Evolutionary conservation across 1,284 basidiomycete genomes (phyloP).

Genomic region (Sanghuangporus baumii): DNA sequence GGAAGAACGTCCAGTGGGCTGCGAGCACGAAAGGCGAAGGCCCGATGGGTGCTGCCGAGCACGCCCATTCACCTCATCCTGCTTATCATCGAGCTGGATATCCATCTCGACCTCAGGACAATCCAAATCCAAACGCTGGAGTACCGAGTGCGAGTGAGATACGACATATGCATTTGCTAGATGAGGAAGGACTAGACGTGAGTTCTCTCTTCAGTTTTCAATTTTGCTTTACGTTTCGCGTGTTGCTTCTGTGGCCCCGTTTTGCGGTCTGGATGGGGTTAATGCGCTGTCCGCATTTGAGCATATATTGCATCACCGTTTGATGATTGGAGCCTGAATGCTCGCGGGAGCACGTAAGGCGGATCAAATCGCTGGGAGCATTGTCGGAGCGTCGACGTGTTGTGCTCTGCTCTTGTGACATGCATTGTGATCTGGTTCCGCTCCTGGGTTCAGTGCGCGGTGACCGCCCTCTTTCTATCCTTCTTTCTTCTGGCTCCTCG

Average conservation of each 20-base stretch:
- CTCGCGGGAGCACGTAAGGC: neutral
- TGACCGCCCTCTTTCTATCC: neutral
- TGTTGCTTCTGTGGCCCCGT: neutral
- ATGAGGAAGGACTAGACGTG: constrained; percentile 44
- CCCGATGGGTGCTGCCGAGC: neutral
- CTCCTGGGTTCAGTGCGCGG: too few species aligned
- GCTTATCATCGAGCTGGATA: neutral
- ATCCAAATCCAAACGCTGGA: constrained; percentile 3
- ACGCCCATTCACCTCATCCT: neutral
- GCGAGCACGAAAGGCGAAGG: constrained; percentile 16
- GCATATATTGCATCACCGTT: neutral
- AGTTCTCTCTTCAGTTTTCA: constrained; percentile 22
- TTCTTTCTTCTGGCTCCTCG: too few species aligned
- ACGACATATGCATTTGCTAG: constrained; percentile 31
- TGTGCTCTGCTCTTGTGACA: neutral
- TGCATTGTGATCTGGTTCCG: too few species aligned
- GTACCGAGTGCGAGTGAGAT: constrained; percentile 8
- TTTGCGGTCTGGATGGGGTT: neutral
- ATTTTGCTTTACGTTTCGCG: neutral
- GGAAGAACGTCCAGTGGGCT: constrained; percentile 43
- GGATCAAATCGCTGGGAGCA: neutral
- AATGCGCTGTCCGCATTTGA: neutral
- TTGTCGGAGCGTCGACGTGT: neutral
- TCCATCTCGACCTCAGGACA: neutral
- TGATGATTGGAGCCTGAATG: neutral